Base-by-base conservation (phyloP, 805 yeast species). In the Wickerhamiella sorbophila region DNA sequence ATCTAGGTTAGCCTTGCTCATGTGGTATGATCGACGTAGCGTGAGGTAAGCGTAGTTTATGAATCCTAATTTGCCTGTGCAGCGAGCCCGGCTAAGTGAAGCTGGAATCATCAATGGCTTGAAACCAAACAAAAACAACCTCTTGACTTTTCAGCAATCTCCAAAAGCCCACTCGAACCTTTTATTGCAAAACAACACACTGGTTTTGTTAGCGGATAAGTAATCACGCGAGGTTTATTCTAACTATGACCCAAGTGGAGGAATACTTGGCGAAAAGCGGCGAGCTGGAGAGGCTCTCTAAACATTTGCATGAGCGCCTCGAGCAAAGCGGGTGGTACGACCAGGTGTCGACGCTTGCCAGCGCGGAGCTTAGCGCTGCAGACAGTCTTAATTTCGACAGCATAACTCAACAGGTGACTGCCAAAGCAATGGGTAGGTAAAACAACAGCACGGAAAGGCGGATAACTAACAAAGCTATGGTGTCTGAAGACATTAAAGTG, bases 261-360 rank as follows among this genome's bases (percentile, higher is more conserved):
- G 26, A 34, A 31, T 47, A 50, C 39, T 45, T 48, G 31, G 41
- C 41, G 19, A 29, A 49, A 31, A 44, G 44, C 29, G 55, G 55
- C n/a, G 41, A 45, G 42, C 41, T 40, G 38, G 44, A 48, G 31
- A 63, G 71, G 49, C 79, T 84, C 42, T 76, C 79, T 39, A 70
- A 72, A 40, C 66, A 70, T 38, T 62, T 87, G 44, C 74, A 75
- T 50, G 68, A 77, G 42, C 74, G 72, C 52, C 68, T 87, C 9
- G 70, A 75, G 40, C 80, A 81, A 54, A 70, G 79, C 1, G 95
- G 95, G 4, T 87, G 96, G 96, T 75, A 74, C 46, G 94, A 84
- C 51, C 69, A 77, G 42, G 76, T 87, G 21, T 67, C 74, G 36
- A 70, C 69, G 32, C 50, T 79, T 33, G 80, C 93, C 1, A 39